These are phyloP conservation scores for Aspergillus aculeatinus DNA, from an alignment of 2,329 filamentous ascomycete genomes.

Conservation along the genomic window DNA sequence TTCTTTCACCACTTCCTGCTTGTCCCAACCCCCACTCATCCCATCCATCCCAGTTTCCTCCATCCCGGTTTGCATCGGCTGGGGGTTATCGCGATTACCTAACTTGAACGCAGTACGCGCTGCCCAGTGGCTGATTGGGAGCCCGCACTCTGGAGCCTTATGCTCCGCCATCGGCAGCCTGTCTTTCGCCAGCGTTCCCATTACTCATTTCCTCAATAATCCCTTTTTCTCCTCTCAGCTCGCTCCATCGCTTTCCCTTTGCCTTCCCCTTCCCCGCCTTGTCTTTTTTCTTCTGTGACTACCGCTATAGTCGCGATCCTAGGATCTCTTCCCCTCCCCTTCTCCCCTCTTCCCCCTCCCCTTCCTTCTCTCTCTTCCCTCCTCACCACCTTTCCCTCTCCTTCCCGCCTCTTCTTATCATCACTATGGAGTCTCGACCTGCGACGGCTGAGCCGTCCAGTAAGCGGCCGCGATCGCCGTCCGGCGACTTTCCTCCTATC, in stretches of 20 bases:
- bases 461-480: constrained; percentile 49
- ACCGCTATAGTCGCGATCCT: not conserved
- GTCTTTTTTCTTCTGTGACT: not conserved
- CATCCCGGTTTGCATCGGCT: constrained; percentile 11
- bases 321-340: not conserved
- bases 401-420: constrained; percentile 1
- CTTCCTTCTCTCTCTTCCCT: not conserved
- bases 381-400: not conserved
- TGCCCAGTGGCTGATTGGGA: constrained; percentile 19
- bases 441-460: constrained; percentile 39
- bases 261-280: constrained; percentile 1
- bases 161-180: constrained; percentile 26
- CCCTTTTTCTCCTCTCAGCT: constrained; percentile 1
- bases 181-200: constrained; percentile 17
- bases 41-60: constrained; percentile 2
- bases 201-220: constrained; percentile 20
- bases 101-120: constrained; percentile 15
- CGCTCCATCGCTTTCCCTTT: not conserved
- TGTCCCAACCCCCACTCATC: not conserved
- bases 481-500: constrained; percentile 39
- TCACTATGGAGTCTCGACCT: constrained; percentile 36
- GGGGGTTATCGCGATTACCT: constrained; percentile 17
- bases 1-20: constrained; percentile 11
- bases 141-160: constrained; percentile 23
- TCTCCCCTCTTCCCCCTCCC: not conserved